Evolutionary conservation across 306 rosid species (phyloP).

Genomic region (Pyrus communis): DNA sequence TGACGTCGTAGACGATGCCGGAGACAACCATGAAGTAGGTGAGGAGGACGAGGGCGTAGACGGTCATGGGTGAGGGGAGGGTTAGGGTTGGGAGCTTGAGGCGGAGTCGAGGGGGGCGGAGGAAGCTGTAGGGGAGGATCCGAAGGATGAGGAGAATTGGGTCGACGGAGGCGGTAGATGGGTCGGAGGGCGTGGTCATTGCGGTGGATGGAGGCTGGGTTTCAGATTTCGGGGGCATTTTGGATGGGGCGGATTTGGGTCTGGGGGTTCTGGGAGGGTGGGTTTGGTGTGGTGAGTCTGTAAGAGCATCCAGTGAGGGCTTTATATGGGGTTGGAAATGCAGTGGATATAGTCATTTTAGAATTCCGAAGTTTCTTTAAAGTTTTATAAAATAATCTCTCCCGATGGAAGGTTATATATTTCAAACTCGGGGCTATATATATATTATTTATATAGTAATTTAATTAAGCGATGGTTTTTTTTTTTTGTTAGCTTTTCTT

Average conservation of each 20-base stretch:
- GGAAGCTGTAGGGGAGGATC: constrained; percentile 57
- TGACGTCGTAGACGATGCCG: constrained; percentile 87
- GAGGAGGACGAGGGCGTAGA: constrained; percentile 68
- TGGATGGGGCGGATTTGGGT: background rate
- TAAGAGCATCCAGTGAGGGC: background rate
- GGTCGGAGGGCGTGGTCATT: background rate
- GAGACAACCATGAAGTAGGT: constrained; percentile 97
- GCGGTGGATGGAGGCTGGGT: constrained; percentile 10
- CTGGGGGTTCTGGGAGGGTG: background rate
- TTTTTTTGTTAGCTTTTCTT: too few species aligned
- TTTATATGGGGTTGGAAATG: too few species aligned
- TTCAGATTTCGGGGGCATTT: constrained; percentile 43
- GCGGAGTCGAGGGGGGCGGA: constrained; percentile 46
- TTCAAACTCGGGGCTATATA: accelerated
- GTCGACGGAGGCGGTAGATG: constrained; percentile 22
- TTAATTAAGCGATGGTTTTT: too few species aligned
- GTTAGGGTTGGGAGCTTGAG: constrained; percentile 32
- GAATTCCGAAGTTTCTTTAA: too few species aligned
- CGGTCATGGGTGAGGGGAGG: constrained; percentile 53
- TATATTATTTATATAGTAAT: too few species aligned
- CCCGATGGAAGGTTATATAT: accelerated
- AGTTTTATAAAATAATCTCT: too few species aligned
- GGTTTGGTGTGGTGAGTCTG: too few species aligned
- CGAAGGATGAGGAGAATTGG: constrained; percentile 37
- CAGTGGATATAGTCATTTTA: too few species aligned